These are phyloP conservation scores for Phytophthora sp. DNA, from an alignment of 352 stramenopile genomes.

Conservation along the genomic window DNA sequence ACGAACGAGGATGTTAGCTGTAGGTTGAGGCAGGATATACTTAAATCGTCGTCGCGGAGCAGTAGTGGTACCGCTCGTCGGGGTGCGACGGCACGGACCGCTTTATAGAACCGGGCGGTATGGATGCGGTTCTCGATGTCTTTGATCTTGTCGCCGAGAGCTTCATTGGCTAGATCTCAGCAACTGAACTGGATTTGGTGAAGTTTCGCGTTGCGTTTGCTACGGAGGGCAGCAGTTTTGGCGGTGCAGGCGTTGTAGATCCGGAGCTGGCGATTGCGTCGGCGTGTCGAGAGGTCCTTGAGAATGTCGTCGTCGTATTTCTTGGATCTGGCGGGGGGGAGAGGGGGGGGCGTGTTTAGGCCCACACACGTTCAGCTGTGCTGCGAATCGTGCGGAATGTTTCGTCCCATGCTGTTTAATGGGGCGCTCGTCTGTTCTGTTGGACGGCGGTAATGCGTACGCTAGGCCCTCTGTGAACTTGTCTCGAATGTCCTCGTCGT, in stretches of 20 bases:
- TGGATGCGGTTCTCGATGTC: neutral
- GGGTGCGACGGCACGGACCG: neutral
- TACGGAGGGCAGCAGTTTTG: neutral
- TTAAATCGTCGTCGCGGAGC: neutral
- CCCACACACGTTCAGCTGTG: too few relatives aligned
- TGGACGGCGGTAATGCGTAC: too few relatives aligned
- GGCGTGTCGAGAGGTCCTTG: neutral
- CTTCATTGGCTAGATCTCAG: neutral
- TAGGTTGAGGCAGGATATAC: slow-evolving; percentile 1
- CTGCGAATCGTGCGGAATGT: too few relatives aligned
- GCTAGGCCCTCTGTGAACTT: too few relatives aligned
- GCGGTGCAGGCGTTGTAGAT: neutral
- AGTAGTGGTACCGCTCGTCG: neutral
- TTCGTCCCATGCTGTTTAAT: too few relatives aligned
- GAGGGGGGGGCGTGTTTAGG: too few relatives aligned
- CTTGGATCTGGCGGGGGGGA: too few relatives aligned
- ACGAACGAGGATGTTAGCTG: neutral
- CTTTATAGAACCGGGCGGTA: neutral
- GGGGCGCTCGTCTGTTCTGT: too few relatives aligned
- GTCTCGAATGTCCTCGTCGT: too few relatives aligned
- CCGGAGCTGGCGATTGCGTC: neutral
- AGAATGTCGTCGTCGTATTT: neutral
- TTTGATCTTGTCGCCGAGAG: neutral
- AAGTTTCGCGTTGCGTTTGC: neutral
- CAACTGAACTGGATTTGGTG: neutral